These are phyloP conservation scores for Yamadazyma diddensiae DNA, from an alignment of 1,139 yeast species.

Conservation along the genomic window DNA sequence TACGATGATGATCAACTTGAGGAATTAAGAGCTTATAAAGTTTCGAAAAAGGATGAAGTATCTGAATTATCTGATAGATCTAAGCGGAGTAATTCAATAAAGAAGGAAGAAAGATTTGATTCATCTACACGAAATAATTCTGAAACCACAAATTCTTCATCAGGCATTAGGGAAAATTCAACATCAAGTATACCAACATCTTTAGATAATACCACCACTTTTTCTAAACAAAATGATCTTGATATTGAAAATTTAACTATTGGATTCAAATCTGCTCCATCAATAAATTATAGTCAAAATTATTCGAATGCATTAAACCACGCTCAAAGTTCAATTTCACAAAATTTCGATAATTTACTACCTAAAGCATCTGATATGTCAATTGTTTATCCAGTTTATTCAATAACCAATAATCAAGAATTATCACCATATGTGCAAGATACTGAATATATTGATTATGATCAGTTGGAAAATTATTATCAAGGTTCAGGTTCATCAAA, in stretches of 20 bases:
- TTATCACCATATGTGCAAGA: slow-evolving; percentile 4
- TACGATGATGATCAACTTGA: slow-evolving; percentile 33
- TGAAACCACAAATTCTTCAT: background rate
- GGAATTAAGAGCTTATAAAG: slow-evolving; percentile 19
- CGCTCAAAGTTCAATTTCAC: slow-evolving; percentile 19
- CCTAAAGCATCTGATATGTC: slow-evolving; percentile 20
- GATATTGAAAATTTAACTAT: slow-evolving; percentile 15
- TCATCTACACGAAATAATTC: background rate
- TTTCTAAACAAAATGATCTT: slow-evolving; percentile 9
- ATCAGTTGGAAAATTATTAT: slow-evolving; percentile 3
- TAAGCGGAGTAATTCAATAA: background rate
- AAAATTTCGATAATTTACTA: slow-evolving; percentile 29
- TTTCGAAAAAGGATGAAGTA: background rate
- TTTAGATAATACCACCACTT: background rate
- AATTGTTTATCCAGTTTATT: slow-evolving; percentile 41
- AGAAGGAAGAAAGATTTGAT: too few species aligned
- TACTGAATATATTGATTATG: slow-evolving; percentile 1
- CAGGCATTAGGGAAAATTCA: background rate
- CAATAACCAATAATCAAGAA: slow-evolving; percentile 18
- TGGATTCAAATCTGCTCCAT: slow-evolving; percentile 10
- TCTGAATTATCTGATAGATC: background rate
- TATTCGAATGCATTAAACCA: slow-evolving; percentile 19
- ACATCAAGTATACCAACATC: background rate
- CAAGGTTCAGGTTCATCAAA: background rate
- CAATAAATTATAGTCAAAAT: slow-evolving; percentile 9